These are phyloP conservation scores for Apiotrichum veenhuisii DNA, from an alignment of 1,284 basidiomycete genomes.

Conservation along the genomic window DNA sequence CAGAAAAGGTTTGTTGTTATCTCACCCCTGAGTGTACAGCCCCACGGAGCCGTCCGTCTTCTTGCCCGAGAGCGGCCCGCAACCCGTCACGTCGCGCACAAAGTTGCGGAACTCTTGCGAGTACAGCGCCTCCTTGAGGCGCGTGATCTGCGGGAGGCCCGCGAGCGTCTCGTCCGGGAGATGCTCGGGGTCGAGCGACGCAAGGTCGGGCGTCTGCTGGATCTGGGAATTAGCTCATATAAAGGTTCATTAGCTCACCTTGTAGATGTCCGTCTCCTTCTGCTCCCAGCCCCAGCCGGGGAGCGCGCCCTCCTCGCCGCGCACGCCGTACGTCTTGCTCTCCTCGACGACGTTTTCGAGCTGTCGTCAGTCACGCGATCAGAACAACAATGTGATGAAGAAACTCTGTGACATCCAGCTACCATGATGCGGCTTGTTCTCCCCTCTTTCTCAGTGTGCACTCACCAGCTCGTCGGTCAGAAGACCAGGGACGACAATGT, in stretches of 20 bases:
- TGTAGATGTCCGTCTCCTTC: conserved; percentile 99
- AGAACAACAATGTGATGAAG: conserved; percentile 6
- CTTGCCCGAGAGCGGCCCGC: conserved; percentile 80
- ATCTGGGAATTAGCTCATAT: conserved; percentile 56
- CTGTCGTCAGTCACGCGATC: conserved; percentile 23
- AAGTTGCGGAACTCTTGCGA: conserved; percentile 78
- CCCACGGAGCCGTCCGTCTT: conserved; percentile 97
- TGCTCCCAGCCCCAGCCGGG: conserved; percentile 70
- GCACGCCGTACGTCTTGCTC: conserved; percentile 42
- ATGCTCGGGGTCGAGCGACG: conserved; percentile 76
- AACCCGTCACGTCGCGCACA: conserved; percentile 83
- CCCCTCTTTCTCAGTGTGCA: conserved; percentile 1
- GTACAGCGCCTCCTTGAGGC: conserved; percentile 88
- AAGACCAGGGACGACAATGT: conserved; percentile 75
- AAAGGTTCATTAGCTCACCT: conserved; percentile 55
- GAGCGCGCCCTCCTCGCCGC: conserved; percentile 46
- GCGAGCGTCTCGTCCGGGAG: conserved; percentile 55
- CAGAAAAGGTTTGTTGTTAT: too few relatives aligned
- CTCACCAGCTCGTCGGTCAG: conserved; percentile 77
- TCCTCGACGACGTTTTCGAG: conserved; percentile 67
- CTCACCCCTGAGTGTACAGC: conserved; percentile 67
- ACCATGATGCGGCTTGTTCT: too few relatives aligned
- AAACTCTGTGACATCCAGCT: too few relatives aligned
- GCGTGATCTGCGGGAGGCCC: conserved; percentile 71
- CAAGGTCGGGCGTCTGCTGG: conserved; percentile 95